Percentiles rank a stretch among this genome's conserved stretches.
Evolutionary conservation across 164 flowering plant species (phyloP).

Genomic region (Vitis riparia): DNA sequence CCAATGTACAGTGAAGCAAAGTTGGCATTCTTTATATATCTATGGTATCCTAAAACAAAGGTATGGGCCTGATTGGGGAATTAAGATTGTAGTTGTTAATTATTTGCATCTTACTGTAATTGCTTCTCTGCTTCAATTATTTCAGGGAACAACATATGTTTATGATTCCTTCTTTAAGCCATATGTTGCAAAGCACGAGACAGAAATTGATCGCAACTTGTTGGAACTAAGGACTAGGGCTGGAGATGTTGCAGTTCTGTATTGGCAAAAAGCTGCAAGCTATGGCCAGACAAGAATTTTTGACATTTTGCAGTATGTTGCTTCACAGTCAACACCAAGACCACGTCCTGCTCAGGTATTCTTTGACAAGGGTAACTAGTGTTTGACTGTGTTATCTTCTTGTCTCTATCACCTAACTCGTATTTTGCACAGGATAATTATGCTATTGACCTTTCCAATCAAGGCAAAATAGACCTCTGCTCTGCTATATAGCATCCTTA

Average conservation of each 20-base stretch:
- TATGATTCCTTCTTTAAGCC: constrained; percentile 93
- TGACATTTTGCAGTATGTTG: constrained; percentile 83
- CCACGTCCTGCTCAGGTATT: constrained; percentile 71
- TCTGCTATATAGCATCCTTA: no score
- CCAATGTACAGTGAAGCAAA: constrained; percentile 99
- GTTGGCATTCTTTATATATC: constrained; percentile 80
- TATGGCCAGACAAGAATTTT: constrained; percentile 84
- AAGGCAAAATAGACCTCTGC: no score
- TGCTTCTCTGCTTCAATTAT: constrained; percentile 2
- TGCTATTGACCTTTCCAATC: no score
- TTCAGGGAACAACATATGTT: constrained; percentile 89
- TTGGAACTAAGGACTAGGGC: constrained; percentile 79
- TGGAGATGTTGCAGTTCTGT: constrained; percentile 68
- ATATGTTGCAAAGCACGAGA: constrained; percentile 83
- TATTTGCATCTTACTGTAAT: neutral
- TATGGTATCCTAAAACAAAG: constrained; percentile 94
- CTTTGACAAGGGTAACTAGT: neutral
- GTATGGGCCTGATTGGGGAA: constrained; percentile 29
- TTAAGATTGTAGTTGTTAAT: neutral
- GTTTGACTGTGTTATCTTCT: neutral
- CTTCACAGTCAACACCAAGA: constrained; percentile 72
- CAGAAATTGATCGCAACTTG: constrained; percentile 88
- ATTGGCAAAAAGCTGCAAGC: constrained; percentile 79
- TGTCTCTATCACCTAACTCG: neutral
- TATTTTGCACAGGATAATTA: no score